phyloP scores from a whole-genome alignment of 1,284 basidiomycete species.

The Boletellus dicymbophilus region DNA sequence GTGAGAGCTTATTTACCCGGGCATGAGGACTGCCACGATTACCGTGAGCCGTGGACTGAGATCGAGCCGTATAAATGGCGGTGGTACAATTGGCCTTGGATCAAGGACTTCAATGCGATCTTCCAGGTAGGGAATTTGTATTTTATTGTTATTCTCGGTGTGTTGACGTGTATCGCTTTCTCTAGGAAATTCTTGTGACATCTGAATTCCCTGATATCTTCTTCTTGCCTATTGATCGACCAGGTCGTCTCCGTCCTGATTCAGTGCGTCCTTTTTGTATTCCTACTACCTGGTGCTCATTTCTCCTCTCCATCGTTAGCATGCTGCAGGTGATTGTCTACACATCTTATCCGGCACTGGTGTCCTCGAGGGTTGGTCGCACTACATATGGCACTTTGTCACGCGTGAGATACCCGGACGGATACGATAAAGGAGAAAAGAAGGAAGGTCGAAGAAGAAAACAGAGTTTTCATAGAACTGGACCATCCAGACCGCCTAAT shows the following conservation, averaged over 20 bases:
- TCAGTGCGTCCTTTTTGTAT: constrained; percentile 43
- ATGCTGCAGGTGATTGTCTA: constrained; percentile 59
- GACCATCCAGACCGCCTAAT: too few relatives aligned
- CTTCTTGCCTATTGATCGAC: constrained; percentile 59
- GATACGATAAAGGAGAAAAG: constrained; percentile 15
- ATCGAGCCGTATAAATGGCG: constrained; percentile 43
- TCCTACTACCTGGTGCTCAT: background rate
- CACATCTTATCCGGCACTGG: constrained; percentile 66
- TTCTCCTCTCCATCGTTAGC: constrained; percentile 39
- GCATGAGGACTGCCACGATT: constrained; percentile 60
- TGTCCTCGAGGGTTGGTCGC: constrained; percentile 70
- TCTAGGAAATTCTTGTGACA: constrained; percentile 34
- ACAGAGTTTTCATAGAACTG: too few relatives aligned
- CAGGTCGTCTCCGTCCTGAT: constrained; percentile 61
- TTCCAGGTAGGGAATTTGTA: constrained; percentile 61
- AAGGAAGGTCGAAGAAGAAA: background rate
- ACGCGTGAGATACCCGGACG: constrained; percentile 34
- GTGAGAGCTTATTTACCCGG: constrained; percentile 64
- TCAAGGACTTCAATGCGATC: constrained; percentile 52
- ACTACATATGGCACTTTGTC: constrained; percentile 68
- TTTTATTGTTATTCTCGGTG: too few relatives aligned
- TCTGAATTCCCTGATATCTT: constrained; percentile 52
- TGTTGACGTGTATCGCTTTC: constrained; percentile 4
- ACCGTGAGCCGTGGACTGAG: constrained; percentile 43
- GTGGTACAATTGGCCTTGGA: constrained; percentile 67